Conservation (phyloP, 306 rosid species). For the Crataegus laevigata region DNA sequence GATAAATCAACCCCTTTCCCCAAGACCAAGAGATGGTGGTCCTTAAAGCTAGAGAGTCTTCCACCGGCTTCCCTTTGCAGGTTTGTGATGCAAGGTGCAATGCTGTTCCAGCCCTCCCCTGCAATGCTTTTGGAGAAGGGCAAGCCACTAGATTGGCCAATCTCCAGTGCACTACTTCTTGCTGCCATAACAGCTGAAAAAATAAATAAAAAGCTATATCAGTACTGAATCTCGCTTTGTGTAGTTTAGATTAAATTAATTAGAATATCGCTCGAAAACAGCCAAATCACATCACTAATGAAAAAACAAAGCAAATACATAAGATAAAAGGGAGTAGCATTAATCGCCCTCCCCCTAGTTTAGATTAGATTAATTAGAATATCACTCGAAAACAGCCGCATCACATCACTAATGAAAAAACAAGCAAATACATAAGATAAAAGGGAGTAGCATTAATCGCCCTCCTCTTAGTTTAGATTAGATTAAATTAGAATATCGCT, state of each 20-base stretch:
- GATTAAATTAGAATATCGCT: no score
- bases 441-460: no score
- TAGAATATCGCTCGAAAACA: not conserved
- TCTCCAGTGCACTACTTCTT: conserved; percentile 36
- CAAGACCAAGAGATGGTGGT: conserved; percentile 37
- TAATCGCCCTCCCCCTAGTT: no score
- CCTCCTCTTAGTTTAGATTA: no score
- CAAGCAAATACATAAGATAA: no score
- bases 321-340: no score
- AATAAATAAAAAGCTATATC: not conserved
- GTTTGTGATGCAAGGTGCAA: conserved; percentile 35
- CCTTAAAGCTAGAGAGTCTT: conserved; percentile 36
- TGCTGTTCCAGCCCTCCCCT: conserved; percentile 34
- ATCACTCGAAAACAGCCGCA: not conserved
- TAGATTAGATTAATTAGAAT: no score
- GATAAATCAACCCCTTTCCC: conserved; percentile 36
- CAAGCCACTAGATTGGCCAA: conserved; percentile 32
- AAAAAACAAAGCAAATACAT: not conserved
- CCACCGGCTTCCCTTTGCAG: conserved; percentile 53
- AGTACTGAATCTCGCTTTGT: not conserved
- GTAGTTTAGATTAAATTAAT: not conserved
- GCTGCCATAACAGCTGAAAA: conserved; percentile 48
- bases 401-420: not conserved
- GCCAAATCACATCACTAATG: not conserved
- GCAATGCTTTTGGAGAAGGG: conserved; percentile 21